phyloP scores from a whole-genome alignment of 441 rosid genomes.

The Pelargonium australe region DNA sequence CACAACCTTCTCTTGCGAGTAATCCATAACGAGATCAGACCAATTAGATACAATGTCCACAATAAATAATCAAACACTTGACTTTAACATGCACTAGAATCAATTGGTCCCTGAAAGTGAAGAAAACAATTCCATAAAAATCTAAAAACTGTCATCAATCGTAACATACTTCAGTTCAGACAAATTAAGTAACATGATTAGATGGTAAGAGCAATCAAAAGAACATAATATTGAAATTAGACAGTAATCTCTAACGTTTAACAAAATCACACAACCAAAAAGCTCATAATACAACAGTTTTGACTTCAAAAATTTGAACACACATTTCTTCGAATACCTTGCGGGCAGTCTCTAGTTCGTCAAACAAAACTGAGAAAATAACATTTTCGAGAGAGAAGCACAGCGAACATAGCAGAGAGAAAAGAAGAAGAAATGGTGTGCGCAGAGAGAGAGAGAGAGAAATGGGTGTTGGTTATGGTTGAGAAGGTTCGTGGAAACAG shows the following conservation, averaged over 20 bases:
- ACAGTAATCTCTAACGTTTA: background rate
- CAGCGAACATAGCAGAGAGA: background rate
- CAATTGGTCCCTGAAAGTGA: background rate
- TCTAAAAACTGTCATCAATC: too few relatives aligned
- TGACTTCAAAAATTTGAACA: background rate
- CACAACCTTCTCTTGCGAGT: conserved; percentile 51
- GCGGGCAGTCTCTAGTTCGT: background rate
- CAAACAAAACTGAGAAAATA: background rate
- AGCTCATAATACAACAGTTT: background rate
- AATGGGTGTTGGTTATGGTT: background rate
- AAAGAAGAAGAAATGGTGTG: background rate
- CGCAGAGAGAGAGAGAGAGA: background rate
- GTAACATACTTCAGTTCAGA: too few relatives aligned
- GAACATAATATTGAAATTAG: background rate
- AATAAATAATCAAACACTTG: conserved; percentile 10
- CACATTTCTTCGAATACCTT: background rate
- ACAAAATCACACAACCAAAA: background rate
- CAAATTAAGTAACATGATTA: too few relatives aligned
- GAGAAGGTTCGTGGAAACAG: conserved; percentile 32
- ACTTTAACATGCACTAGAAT: conserved; percentile 19
- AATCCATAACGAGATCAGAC: conserved; percentile 42
- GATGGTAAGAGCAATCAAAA: background rate
- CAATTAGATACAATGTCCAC: background rate
- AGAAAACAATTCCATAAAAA: conserved; percentile 2
- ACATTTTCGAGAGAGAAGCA: too few relatives aligned